These are phyloP conservation scores for Dictyostelium capitatum DNA, from an alignment of 78 protist genomes.

Conservation along the genomic window DNA sequence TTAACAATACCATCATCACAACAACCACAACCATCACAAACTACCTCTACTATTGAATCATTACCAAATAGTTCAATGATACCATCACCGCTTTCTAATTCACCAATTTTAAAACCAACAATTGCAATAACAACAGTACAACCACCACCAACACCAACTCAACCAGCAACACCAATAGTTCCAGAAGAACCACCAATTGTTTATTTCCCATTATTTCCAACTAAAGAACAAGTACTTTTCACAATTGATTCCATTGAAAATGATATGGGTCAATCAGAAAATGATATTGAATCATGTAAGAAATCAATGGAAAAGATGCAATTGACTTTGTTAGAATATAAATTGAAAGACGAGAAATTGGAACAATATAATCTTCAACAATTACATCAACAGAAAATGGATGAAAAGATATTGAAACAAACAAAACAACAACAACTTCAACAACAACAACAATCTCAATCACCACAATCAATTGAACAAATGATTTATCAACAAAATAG, in stretches of 20 bases:
- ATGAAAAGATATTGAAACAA: background rate
- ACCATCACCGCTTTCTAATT: background rate
- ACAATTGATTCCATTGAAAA: conserved; percentile 31
- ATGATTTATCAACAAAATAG: background rate
- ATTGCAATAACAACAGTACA: background rate
- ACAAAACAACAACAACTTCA: background rate
- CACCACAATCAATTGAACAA: conserved; percentile 8
- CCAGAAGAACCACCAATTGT: background rate
- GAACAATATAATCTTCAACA: background rate
- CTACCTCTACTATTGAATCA: background rate
- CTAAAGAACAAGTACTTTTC: conserved; percentile 30
- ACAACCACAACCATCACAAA: background rate
- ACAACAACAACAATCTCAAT: background rate
- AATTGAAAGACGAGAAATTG: background rate
- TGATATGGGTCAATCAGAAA: conserved; percentile 28
- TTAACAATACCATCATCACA: background rate
- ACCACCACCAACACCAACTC: background rate
- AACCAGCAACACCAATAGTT: conserved; percentile 3
- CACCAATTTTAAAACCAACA: background rate
- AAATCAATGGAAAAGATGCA: background rate
- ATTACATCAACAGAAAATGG: conserved; percentile 1
- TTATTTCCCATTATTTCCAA: conserved; percentile 8
- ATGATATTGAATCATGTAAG: conserved; percentile 12
- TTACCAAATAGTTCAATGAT: background rate
- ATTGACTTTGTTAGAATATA: background rate